A percentile compares a stretch with the other conserved stretches of the same genome.
Conservation (phyloP, 1,284 basidiomycete genomes). For the Sphagnurus paluster region DNA sequence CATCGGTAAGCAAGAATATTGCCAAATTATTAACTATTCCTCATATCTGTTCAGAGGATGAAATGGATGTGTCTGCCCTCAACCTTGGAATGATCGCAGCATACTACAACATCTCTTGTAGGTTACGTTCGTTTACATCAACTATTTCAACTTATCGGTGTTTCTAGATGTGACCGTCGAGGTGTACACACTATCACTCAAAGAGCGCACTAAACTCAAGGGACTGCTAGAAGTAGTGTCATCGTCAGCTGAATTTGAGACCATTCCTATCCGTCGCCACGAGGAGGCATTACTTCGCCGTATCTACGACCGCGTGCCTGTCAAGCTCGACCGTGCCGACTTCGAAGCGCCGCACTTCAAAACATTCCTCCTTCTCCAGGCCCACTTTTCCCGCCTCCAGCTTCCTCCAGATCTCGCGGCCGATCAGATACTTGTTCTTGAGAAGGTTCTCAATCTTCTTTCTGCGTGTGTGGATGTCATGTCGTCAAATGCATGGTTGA, state of each 20-base stretch:
- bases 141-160: constrained; percentile 12
- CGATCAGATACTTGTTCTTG: constrained; percentile 85
- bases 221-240: constrained; percentile 95
- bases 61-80: constrained; percentile 90
- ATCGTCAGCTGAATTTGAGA: constrained; percentile 95
- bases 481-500: constrained; percentile 95
- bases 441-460: constrained; percentile 88
- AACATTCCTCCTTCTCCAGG: constrained; percentile 94
- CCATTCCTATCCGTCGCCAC: constrained; percentile 91
- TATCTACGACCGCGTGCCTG: constrained; percentile 96
- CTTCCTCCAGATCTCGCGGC: constrained; percentile 92
- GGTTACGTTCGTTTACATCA: constrained; percentile 26
- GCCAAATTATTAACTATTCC: background rate
- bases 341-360: constrained; percentile 98
- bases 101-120: constrained; percentile 89
- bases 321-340: constrained; percentile 86
- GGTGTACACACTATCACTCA: constrained; percentile 94
- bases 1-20: constrained; percentile 59
- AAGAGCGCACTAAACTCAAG: constrained; percentile 97
- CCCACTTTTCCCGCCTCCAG: constrained; percentile 92
- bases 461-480: constrained; percentile 98
- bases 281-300: constrained; percentile 81
- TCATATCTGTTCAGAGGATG: constrained; percentile 59
- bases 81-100: constrained; percentile 97
- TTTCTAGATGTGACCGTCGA: constrained; percentile 89